phyloP scores from a whole-genome alignment of 345 rosid genomes.

The Dipteronia sinensis region DNA sequence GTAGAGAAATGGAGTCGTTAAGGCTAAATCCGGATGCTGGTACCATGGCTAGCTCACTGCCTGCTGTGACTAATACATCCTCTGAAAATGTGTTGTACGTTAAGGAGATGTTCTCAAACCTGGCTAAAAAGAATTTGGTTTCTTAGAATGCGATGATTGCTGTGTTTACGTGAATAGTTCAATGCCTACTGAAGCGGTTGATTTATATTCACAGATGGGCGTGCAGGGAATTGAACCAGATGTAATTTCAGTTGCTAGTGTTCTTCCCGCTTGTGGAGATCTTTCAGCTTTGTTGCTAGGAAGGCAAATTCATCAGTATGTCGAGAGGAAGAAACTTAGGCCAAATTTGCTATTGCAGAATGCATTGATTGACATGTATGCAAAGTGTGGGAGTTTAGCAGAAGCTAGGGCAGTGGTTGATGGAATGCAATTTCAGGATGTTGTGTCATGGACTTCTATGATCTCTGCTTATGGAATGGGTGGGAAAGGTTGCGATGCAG shows the following conservation, averaged over 20 bases:
- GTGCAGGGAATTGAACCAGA: slow-evolving; percentile 58
- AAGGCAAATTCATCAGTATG: slow-evolving; percentile 49
- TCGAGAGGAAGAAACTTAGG: slow-evolving; percentile 45
- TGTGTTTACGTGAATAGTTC: slow-evolving; percentile 57
- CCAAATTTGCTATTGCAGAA: slow-evolving; percentile 74
- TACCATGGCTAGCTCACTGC: slow-evolving; percentile 73
- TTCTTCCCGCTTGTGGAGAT: slow-evolving; percentile 81
- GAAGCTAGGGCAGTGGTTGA: slow-evolving; percentile 64
- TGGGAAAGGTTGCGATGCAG: slow-evolving; percentile 61
- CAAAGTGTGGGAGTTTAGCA: slow-evolving; percentile 59
- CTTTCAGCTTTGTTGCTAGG: slow-evolving; percentile 65
- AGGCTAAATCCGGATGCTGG: slow-evolving; percentile 56
- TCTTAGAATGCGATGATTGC: slow-evolving; percentile 84
- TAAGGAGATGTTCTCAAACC: slow-evolving; percentile 52
- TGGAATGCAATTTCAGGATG: slow-evolving; percentile 55
- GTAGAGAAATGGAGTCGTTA: slow-evolving; percentile 57
- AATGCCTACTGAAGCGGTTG: slow-evolving; percentile 66
- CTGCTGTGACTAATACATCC: slow-evolving; percentile 63
- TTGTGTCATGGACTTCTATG: slow-evolving; percentile 80
- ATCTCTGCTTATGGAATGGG: slow-evolving; percentile 71
- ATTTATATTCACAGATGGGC: slow-evolving; percentile 54
- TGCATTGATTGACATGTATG: slow-evolving; percentile 75
- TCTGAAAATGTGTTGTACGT: slow-evolving; percentile 54
- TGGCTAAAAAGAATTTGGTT: slow-evolving; percentile 50
- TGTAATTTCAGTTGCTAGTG: slow-evolving; percentile 56